phyloP scores from a whole-genome alignment of 169 alveolate species.

The Cryptosporidium bovis region DNA sequence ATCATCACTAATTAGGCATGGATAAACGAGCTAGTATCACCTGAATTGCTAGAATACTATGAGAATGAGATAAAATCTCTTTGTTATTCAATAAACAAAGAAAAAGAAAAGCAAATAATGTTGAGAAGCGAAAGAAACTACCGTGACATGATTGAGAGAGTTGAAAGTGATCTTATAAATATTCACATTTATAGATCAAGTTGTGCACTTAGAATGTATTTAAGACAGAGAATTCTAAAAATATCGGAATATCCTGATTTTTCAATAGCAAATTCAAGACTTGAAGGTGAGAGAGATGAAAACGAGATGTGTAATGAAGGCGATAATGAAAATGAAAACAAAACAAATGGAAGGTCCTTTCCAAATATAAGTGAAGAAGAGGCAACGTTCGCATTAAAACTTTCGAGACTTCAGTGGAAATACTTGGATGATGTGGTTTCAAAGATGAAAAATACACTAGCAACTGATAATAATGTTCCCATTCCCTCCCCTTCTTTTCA shows the following conservation, averaged over 20 bases:
- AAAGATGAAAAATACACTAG: conserved; percentile 50
- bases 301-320: background rate
- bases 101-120: conserved; percentile 3
- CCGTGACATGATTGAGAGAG: conserved; percentile 1
- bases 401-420: conserved; percentile 60
- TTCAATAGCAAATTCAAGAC: conserved; percentile 54
- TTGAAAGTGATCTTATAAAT: conserved; percentile 32
- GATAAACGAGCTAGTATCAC: conserved; percentile 57
- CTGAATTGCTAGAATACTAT: conserved; percentile 39
- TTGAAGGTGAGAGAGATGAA: background rate
- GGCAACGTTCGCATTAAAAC: conserved; percentile 44
- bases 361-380: conserved; percentile 45
- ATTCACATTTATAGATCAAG: conserved; percentile 34
- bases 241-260: conserved; percentile 67
- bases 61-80: conserved; percentile 23
- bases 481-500: conserved; percentile 53
- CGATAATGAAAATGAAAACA: too few relatives aligned
- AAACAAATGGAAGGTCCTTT: background rate
- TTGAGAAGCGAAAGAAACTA: conserved; percentile 9
- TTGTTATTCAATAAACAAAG: conserved; percentile 23
- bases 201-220: conserved; percentile 41
- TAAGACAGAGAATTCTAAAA: conserved; percentile 54
- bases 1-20: conserved; percentile 6
- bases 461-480: conserved; percentile 39
- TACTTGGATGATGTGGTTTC: conserved; percentile 38